A percentile compares a stretch with the other conserved stretches of the same genome.
Conservation (phyloP, 495 filamentous ascomycete species). For the Clavariopsis aquatica region DNA sequence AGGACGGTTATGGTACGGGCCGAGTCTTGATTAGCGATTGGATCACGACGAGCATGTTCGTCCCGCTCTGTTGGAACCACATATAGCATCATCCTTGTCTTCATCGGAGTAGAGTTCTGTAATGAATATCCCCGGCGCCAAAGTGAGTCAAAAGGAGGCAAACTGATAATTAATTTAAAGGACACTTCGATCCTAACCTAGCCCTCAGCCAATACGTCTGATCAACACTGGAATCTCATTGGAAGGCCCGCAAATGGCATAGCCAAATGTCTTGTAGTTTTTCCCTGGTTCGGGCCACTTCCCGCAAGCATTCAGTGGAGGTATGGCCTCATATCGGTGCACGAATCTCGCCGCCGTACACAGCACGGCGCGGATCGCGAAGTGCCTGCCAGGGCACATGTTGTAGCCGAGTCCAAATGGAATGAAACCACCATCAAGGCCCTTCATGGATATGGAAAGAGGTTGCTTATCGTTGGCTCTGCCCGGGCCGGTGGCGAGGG, state of each 20-base stretch:
- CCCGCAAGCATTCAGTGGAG: background rate
- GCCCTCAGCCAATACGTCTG: background rate
- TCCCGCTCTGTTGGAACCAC: background rate
- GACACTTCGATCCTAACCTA: background rate
- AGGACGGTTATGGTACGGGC: background rate
- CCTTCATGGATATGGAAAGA: conserved; percentile 1
- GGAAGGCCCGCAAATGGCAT: background rate
- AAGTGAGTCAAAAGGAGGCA: background rate
- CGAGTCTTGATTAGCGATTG: background rate
- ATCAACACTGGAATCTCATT: background rate
- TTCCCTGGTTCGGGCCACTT: background rate
- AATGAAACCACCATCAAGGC: conserved; percentile 2
- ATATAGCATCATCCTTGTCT: background rate
- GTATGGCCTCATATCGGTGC: background rate
- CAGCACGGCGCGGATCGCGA: background rate
- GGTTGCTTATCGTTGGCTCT: background rate
- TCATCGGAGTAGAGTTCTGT: background rate
- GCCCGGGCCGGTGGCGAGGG: background rate
- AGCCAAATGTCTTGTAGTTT: background rate
- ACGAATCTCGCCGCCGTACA: conserved; percentile 1
- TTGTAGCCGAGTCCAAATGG: conserved; percentile 3
- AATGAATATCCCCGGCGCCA: background rate
- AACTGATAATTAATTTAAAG: background rate
- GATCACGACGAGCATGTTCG: background rate
- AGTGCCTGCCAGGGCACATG: conserved; percentile 6